These are phyloP conservation scores for Uronychia binucleata DNA, from an alignment of 73 alveolate genomes.

Conservation along the genomic window DNA sequence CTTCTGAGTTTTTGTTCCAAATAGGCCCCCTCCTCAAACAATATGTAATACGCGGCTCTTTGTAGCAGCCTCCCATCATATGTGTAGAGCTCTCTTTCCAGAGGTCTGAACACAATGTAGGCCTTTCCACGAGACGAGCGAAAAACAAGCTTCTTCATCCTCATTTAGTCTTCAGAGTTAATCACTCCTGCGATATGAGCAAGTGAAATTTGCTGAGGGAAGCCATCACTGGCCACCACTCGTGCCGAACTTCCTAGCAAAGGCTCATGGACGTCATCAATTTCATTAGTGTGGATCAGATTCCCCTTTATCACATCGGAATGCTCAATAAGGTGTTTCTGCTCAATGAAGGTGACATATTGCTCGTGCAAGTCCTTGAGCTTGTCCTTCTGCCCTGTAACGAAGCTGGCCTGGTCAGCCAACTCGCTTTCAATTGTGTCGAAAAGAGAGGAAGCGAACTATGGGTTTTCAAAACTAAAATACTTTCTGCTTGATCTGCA, in stretches of 20 bases:
- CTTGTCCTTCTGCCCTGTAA: neutral
- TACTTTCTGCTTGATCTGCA: slow-evolving; percentile 18
- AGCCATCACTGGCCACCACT: neutral
- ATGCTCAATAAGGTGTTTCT: neutral
- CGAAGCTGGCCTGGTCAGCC: slow-evolving; percentile 6
- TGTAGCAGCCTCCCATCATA: slow-evolving; percentile 8
- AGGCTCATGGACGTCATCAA: neutral
- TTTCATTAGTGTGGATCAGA: neutral
- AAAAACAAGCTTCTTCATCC: slow-evolving; percentile 78
- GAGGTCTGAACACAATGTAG: slow-evolving; percentile 59
- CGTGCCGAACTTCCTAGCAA: neutral
- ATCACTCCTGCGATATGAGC: neutral
- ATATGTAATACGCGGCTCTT: slow-evolving; percentile 5
- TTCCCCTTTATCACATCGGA: neutral
- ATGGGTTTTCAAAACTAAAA: slow-evolving; percentile 16
- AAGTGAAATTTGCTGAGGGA: neutral
- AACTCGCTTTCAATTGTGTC: slow-evolving; percentile 36
- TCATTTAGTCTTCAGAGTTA: slow-evolving; percentile 60
- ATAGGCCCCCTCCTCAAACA: slow-evolving; percentile 28
- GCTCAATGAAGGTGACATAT: neutral
- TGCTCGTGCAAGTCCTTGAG: slow-evolving; percentile 4
- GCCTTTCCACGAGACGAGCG: slow-evolving; percentile 90
- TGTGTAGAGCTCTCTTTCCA: neutral
- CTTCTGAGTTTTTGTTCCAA: neutral
- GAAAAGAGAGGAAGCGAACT: slow-evolving; percentile 34